Evolutionary conservation across 345 rosid genomes (phyloP), one percentile per base, ranked within the genome.

Genomic region (Brassica incana): DNA sequence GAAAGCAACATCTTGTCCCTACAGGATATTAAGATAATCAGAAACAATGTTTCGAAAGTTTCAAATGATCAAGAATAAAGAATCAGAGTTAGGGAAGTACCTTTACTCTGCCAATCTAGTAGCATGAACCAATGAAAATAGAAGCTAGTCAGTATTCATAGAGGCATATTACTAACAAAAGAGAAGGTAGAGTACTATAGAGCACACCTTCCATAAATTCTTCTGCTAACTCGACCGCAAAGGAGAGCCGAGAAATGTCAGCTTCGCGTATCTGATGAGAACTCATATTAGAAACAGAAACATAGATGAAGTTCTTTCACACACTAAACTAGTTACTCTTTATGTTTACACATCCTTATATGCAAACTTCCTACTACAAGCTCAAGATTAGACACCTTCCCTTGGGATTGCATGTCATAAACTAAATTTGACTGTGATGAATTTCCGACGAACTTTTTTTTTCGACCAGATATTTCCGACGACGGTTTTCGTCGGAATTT

Each of bases 151-250:
- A 87, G 96, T 58, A 79, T 40, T 50, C 62, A 35, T 64, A 65
- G 45, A 65, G 18, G 33, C n/a, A 65, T 30, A 63, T 30, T 18
- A 74, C 35, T 73, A 64, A 72, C 3, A 38, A 45, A 74, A 76
- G 32, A 48, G n/a, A 71, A 81, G 16, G 69, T 30, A 30, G 67
- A 73, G 69, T 65, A 36, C 4, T 45, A 72, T 23, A 65, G 62
- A 63, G 32, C 82, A 83, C 78, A 91, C 97, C 99, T 95, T 87
- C 97, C 99, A 83, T 95, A 95, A 84, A 95, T 82, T 95, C 99
- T 88, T 95, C 99, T 67, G 99, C 99, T 75, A 95, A 92, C 85
- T 95, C 99, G 79, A 92, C 97, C 74, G 99, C 99, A 85, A 95
- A 95, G 82, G 99, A 95, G 71, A 95, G 85, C 70, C 99, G 89